Conservation (phyloP, 352 stramenopile species). For the Globisporangium cylindrosporum region DNA sequence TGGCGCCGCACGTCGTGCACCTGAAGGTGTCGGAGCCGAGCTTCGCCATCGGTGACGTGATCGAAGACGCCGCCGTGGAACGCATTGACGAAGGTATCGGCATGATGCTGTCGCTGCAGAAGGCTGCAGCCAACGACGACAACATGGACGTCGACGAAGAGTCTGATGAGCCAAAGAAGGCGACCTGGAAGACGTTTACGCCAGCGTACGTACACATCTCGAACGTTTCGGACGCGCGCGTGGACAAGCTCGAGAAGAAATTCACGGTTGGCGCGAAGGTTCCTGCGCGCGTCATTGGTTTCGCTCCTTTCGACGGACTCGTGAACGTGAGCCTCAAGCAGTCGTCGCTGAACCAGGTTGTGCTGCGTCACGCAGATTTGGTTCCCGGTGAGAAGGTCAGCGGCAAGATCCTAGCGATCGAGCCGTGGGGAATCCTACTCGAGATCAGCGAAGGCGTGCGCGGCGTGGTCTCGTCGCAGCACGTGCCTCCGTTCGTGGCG, state of each 20-base stretch:
- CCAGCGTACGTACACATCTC: constrained; percentile 90
- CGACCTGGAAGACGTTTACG: constrained; percentile 76
- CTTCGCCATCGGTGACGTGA: constrained; percentile 67
- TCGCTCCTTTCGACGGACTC: constrained; percentile 82
- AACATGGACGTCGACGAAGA: constrained; percentile 57
- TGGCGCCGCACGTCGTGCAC: constrained; percentile 87
- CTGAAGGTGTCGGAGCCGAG: constrained; percentile 53
- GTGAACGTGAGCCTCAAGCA: constrained; percentile 84
- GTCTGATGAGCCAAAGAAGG: constrained; percentile 32
- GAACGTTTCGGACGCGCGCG: constrained; percentile 69
- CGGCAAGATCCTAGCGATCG: constrained; percentile 79
- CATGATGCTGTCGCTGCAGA: constrained; percentile 82
- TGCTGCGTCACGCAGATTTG: constrained; percentile 82
- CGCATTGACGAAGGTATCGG: constrained; percentile 82
- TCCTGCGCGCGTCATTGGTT: constrained; percentile 77
- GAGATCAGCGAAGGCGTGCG: constrained; percentile 85
- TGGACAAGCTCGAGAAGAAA: constrained; percentile 89
- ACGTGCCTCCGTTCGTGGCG: constrained; percentile 74
- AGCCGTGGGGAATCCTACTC: constrained; percentile 81
- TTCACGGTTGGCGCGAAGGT: constrained; percentile 62
- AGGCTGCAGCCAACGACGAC: constrained; percentile 22
- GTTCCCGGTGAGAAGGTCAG: constrained; percentile 65
- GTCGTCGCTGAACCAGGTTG: constrained; percentile 66
- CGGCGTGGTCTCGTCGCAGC: constrained; percentile 65
- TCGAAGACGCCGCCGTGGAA: constrained; percentile 68